Conservation (phyloP, 805 yeast genomes). For the Cyberlindnera mississippiensis region DNA sequence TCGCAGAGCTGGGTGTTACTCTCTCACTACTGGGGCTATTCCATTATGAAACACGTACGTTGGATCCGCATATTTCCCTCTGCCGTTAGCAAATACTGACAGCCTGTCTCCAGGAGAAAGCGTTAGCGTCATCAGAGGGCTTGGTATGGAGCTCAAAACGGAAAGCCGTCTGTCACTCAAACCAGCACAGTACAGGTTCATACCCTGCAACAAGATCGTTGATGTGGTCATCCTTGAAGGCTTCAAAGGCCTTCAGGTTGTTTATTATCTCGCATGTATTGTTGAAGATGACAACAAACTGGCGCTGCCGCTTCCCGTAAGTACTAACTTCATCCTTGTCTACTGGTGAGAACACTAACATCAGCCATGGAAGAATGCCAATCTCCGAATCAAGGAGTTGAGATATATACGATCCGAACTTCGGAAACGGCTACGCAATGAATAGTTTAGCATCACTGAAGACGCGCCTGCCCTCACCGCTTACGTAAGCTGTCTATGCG, state of each 20-base stretch:
- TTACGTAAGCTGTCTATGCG: constrained; percentile 1
- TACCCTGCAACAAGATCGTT: constrained; percentile 52
- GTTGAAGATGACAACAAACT: constrained; percentile 36
- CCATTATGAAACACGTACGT: no score
- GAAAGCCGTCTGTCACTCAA: constrained; percentile 27
- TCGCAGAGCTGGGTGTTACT: no score
- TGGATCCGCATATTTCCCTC: no score
- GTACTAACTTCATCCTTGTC: constrained; percentile 8
- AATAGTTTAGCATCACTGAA: no score
- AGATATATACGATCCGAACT: constrained; percentile 3
- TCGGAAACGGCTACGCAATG: neutral
- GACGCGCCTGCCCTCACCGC: neutral
- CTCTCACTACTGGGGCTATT: no score
- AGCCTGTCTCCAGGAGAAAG: constrained; percentile 29
- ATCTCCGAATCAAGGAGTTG: constrained; percentile 9
- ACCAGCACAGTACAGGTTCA: constrained; percentile 37
- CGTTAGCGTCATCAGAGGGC: constrained; percentile 38
- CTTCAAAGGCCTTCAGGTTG: constrained; percentile 61
- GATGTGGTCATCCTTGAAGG: constrained; percentile 77
- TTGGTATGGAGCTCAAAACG: constrained; percentile 45
- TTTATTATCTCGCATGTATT: constrained; percentile 59
- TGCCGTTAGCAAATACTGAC: neutral
- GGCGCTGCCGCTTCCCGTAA: constrained; percentile 31
- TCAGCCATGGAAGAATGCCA: constrained; percentile 7
- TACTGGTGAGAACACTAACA: neutral